Evolutionary conservation across 495 filamentous ascomycete genomes (phyloP).

Genomic region (Podospora didyma): DNA sequence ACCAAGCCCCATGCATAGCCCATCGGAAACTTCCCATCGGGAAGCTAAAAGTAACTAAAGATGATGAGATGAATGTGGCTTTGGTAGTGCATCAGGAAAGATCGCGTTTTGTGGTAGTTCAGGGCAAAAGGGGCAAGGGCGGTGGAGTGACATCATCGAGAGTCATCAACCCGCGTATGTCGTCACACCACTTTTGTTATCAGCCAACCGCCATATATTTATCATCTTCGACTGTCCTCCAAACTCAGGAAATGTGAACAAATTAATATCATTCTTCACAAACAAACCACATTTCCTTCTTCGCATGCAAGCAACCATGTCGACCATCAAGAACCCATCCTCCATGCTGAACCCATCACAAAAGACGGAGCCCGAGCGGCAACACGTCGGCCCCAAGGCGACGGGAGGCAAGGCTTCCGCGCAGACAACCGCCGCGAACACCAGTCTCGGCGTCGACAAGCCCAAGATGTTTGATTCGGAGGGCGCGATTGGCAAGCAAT

Average conservation of each 20-base stretch:
- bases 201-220: too few species aligned
- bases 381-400: slow-evolving; percentile 15
- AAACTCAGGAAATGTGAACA: too few species aligned
- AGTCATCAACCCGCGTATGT: not conserved
- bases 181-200: too few species aligned
- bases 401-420: slow-evolving; percentile 19
- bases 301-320: too few species aligned
- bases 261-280: too few species aligned
- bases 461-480: slow-evolving; percentile 30
- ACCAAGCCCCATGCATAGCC: too few species aligned
- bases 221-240: too few species aligned
- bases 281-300: too few species aligned
- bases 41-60: too few species aligned
- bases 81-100: too few species aligned
- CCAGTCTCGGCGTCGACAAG: slow-evolving; percentile 15
- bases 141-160: not conserved
- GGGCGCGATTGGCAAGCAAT: slow-evolving; percentile 37
- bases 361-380: slow-evolving; percentile 1
- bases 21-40: too few species aligned
- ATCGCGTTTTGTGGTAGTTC: not conserved
- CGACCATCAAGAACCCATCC: not conserved
- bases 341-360: slow-evolving; percentile 5
- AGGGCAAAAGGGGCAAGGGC: not conserved
- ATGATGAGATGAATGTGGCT: too few species aligned
- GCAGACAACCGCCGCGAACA: slow-evolving; percentile 19